A percentile compares a stretch with the other conserved stretches of the same genome.
phyloP scores from a whole-genome alignment of 768 basidiomycete genomes.

The Amanita phalloides region DNA sequence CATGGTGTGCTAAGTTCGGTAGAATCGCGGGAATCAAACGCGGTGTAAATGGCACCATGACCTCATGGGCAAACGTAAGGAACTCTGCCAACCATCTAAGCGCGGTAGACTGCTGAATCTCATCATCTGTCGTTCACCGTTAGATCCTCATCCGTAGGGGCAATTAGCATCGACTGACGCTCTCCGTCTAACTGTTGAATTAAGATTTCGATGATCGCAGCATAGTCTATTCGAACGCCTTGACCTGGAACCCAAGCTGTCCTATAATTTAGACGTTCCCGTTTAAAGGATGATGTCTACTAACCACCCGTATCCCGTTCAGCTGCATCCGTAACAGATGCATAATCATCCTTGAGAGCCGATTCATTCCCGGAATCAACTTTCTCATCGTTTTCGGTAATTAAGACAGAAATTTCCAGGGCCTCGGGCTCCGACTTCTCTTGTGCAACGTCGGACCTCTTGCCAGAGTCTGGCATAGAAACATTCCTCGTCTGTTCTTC shows the following conservation, averaged over 20 bases:
- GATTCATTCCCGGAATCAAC: conserved; percentile 29
- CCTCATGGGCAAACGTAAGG: conserved; percentile 76
- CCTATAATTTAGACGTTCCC: conserved; percentile 6
- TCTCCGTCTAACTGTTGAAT: conserved; percentile 77
- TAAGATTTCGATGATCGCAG: conserved; percentile 87
- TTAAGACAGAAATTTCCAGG: conserved; percentile 47
- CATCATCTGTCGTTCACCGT: conserved; percentile 52
- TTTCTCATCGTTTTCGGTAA: conserved; percentile 38
- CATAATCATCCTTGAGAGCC: conserved; percentile 28
- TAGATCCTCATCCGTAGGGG: conserved; percentile 3
- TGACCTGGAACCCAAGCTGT: conserved; percentile 89
- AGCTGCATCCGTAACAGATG: conserved; percentile 33
- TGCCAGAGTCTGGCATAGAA: conserved; percentile 30
- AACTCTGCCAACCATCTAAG: conserved; percentile 90
- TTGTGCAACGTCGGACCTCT: conserved; percentile 27
- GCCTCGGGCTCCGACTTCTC: conserved; percentile 48
- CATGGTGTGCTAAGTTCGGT: conserved; percentile 90
- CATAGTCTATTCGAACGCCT: conserved; percentile 85
- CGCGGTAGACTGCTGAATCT: conserved; percentile 92
- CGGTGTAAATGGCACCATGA: conserved; percentile 91
- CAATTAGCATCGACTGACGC: conserved; percentile 39
- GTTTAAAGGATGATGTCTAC: conserved; percentile 8
- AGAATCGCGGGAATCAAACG: conserved; percentile 88
- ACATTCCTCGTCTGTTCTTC: conserved; percentile 42
- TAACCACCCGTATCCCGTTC: conserved; percentile 57